Percentiles rank a stretch among this genome's conserved stretches.
Evolutionary conservation across 306 rosid species (phyloP).

Genomic region (Vicia sativa): DNA sequence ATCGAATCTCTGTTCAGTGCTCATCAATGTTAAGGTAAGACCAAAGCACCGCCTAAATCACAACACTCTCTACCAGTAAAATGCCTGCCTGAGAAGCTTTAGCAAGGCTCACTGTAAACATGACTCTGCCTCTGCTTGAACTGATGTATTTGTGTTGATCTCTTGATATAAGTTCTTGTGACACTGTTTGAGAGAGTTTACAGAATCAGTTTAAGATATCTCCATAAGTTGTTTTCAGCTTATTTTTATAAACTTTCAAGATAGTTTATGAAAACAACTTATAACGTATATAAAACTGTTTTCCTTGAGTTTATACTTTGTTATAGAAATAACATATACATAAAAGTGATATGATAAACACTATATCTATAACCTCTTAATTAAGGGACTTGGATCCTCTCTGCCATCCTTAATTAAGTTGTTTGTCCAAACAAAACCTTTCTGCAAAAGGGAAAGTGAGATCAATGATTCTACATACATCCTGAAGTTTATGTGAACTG

Average conservation of each 20-base stretch:
- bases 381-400: too few species aligned
- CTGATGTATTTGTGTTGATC: background rate
- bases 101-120: constrained; percentile 2
- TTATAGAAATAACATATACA: background rate
- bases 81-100: constrained; percentile 2
- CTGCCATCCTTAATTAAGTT: background rate
- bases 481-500: constrained; percentile 1
- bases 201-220: background rate
- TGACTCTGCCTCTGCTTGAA: background rate
- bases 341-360: background rate
- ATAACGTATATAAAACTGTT: background rate
- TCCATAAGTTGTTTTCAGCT: background rate
- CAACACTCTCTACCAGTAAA: background rate
- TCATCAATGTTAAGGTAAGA: constrained; percentile 30
- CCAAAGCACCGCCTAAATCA: background rate
- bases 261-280: background rate
- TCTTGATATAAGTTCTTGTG: background rate
- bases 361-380: background rate
- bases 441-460: constrained; percentile 11
- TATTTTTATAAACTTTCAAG: background rate
- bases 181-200: background rate
- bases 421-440: background rate
- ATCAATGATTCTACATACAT: background rate
- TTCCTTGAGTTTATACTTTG: background rate
- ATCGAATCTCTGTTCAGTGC: constrained; percentile 4